Evolutionary conservation across 2,329 filamentous ascomycete species (phyloP).

Genomic region (Monilinia laxa): DNA sequence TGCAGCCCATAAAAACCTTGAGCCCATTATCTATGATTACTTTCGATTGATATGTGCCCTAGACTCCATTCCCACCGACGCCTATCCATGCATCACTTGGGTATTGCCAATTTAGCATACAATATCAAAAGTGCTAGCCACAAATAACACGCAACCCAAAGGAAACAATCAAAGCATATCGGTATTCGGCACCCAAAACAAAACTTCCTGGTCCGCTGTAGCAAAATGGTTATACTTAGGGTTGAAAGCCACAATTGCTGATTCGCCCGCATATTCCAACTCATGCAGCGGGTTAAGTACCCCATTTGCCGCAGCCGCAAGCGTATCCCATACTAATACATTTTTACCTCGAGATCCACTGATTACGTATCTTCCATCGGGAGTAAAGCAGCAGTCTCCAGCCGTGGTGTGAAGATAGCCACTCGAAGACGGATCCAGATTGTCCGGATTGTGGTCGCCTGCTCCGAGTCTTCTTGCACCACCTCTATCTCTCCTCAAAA

Average conservation of each 20-base stretch:
- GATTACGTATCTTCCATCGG: conserved; percentile 85
- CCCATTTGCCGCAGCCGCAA: conserved; percentile 54
- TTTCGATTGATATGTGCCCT: conserved; percentile 3
- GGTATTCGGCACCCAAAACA: conserved; percentile 76
- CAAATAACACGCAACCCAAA: not conserved
- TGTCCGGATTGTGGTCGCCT: conserved; percentile 47
- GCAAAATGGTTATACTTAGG: conserved; percentile 90
- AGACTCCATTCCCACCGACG: conserved; percentile 10
- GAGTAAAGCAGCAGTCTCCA: conserved; percentile 84
- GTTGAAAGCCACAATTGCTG: conserved; percentile 80
- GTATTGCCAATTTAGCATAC: conserved; percentile 21
- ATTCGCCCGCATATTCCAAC: conserved; percentile 65
- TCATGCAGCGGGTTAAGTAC: conserved; percentile 64
- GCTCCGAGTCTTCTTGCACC: conserved; percentile 53
- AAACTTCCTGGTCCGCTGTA: conserved; percentile 79
- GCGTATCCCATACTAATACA: conserved; percentile 82
- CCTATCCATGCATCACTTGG: conserved; percentile 23
- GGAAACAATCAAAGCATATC: conserved; percentile 22
- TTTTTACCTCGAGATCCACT: conserved; percentile 72
- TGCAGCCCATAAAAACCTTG: not conserved
- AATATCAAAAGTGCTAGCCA: not conserved
- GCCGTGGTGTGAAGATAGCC: conserved; percentile 52
- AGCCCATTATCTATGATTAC: not conserved
- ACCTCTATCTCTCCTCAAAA: conserved; percentile 60
- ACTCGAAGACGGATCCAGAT: conserved; percentile 35